These are phyloP conservation scores for Cryptosporidium baileyi DNA, from an alignment of 169 alveolate genomes.

Conservation along the genomic window DNA sequence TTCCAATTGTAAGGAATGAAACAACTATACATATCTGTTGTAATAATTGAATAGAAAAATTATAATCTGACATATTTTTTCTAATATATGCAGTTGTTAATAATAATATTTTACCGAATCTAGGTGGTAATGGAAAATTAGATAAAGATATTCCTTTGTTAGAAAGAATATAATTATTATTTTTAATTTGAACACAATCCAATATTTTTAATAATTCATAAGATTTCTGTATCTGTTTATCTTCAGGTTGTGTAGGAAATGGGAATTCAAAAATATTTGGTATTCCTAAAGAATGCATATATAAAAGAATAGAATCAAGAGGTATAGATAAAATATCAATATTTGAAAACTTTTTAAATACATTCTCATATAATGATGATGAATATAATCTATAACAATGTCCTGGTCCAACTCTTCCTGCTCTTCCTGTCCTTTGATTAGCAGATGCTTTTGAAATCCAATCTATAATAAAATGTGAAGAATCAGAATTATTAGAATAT, in stretches of 20 bases:
- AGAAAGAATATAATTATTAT: neutral
- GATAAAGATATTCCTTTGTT: conserved; percentile 36
- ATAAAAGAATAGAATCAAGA: conserved; percentile 85
- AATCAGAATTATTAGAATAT: conserved; percentile 82
- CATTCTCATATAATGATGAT: conserved; percentile 84
- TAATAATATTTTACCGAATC: conserved; percentile 32
- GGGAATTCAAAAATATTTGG: conserved; percentile 84
- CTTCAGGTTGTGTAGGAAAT: conserved; percentile 82
- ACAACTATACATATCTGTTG: conserved; percentile 44
- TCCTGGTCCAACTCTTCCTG: conserved; percentile 98
- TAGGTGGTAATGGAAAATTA: conserved; percentile 28
- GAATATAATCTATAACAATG: conserved; percentile 96
- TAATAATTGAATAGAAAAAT: neutral
- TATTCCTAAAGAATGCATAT: conserved; percentile 89
- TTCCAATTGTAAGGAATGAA: conserved; percentile 34
- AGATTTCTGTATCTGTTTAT: conserved; percentile 32
- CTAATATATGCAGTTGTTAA: conserved; percentile 22
- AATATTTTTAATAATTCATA: conserved; percentile 24
- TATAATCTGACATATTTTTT: neutral
- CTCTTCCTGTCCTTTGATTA: conserved; percentile 97
- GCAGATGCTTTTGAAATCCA: conserved; percentile 92
- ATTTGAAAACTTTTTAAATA: conserved; percentile 80
- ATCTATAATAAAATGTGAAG: conserved; percentile 86
- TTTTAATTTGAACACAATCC: neutral
- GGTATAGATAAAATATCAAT: conserved; percentile 87